Percentiles rank a stretch among this genome's conserved stretches.
Evolutionary conservation across 257 asterid species (phyloP).

Genomic region (Phtheirospermum japonicum): DNA sequence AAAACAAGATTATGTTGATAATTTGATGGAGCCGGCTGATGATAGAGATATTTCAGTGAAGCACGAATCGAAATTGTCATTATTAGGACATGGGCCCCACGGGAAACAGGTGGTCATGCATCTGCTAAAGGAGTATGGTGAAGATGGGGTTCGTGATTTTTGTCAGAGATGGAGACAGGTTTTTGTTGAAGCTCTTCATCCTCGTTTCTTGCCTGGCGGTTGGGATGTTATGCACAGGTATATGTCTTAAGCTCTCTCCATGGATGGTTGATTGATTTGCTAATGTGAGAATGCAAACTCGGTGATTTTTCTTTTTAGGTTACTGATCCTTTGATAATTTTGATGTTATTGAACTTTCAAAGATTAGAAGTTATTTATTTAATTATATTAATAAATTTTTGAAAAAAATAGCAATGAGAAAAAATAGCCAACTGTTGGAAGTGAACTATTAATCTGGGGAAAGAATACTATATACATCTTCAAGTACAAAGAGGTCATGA

Average conservation of each 20-base stretch:
- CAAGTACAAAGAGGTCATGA: too few species aligned
- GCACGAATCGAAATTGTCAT: slow-evolving; percentile 54
- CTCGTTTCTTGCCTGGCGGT: slow-evolving; percentile 94
- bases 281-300: too few species aligned
- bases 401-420: too few species aligned
- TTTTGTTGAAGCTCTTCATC: slow-evolving; percentile 78
- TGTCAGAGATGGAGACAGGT: slow-evolving; percentile 95
- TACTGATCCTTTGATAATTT: too few species aligned
- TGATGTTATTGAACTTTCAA: too few species aligned
- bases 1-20: slow-evolving; percentile 34
- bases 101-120: slow-evolving; percentile 75
- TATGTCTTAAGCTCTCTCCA: background rate
- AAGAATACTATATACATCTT: too few species aligned
- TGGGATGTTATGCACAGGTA: slow-evolving; percentile 99
- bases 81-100: slow-evolving; percentile 95
- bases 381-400: too few species aligned
- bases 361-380: too few species aligned
- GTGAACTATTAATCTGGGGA: too few species aligned
- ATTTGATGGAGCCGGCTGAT: slow-evolving; percentile 19
- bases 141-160: slow-evolving; percentile 74
- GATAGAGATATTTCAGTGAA: slow-evolving; percentile 36
- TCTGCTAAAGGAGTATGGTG: slow-evolving; percentile 67
- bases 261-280: background rate
- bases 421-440: too few species aligned
- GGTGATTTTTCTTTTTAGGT: too few species aligned